Base-by-base conservation (phyloP, 495 filamentous ascomycete species). In the Xylaria scruposa region DNA sequence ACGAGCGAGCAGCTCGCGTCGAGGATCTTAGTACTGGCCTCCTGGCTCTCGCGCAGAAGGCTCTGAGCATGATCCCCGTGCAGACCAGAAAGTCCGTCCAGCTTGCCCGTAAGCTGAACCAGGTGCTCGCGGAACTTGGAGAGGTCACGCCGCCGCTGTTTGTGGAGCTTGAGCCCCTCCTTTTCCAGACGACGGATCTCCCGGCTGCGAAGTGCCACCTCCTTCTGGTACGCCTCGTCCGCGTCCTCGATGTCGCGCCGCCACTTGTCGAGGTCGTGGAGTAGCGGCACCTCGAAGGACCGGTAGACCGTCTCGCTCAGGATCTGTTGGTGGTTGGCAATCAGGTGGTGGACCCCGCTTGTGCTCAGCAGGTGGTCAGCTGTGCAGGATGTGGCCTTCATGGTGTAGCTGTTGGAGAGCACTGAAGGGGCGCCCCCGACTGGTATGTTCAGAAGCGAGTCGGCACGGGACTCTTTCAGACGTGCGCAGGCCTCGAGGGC, bases 311-410 rank as follows among this genome's bases (percentile, higher is more conserved):
- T 89, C 74, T 91, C 89, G 29, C 81, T 84, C 0, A 91, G 81
- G 70, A 91, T 90, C 71, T 90, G 87, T 76, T 89, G 88, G 78
- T 91, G 89, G 77, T 90, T 91, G 15, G 88, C 88, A 26, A 90
- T 85, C 33, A 91, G 79, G 73, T 91, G 88, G 73, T 91, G 89
- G 54, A 91, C 81, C n/a, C 89, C 89, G 46, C 86, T 85, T 12
- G 87, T 85, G 46, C 86, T 84, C 44, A 91, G 78, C 21, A 91
- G 78, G 29, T 83, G 82, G 77, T 90, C 88, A 10, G 88, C 89
- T 1, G 88, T 90, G 79, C 89, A 90, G 12, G 76, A 71, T 21
- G 80, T 78, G 47, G 84, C 85, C 71, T 86, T 85, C 44, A 83
- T 81, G 70, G 82, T 81, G 77, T 87, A 86, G 72, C 78, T 84